Evolutionary conservation across 495 filamentous ascomycete genomes (phyloP).

Genomic region (Lasiosphaeriaceae sp.): DNA sequence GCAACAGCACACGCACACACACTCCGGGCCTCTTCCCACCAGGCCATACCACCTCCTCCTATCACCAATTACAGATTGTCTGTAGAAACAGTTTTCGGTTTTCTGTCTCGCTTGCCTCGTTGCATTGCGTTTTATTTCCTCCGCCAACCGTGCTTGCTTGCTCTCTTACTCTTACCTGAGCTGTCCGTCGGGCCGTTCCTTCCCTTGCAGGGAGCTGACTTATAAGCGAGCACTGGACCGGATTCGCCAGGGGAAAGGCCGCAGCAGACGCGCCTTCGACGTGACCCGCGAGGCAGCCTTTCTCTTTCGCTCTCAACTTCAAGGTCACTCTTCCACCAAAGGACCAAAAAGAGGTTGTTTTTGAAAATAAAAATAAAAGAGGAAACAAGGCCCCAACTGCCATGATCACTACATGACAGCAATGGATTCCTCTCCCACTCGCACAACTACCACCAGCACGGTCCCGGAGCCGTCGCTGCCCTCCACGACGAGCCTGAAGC

Average conservation of each 20-base stretch:
- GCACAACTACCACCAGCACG: constrained; percentile 6
- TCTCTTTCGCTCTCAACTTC: neutral
- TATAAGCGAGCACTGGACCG: neutral
- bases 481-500: constrained; percentile 63
- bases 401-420: constrained; percentile 21
- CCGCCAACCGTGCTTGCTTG: neutral
- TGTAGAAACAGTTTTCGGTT: neutral
- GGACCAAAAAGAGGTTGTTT: too few species aligned
- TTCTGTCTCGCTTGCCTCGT: neutral
- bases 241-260: constrained; percentile 6
- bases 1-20: neutral
- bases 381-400: constrained; percentile 11
- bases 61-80: constrained; percentile 8
- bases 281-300: neutral
- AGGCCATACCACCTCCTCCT: constrained; percentile 8
- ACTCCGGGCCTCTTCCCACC: constrained; percentile 21
- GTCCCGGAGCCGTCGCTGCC: constrained; percentile 36
- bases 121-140: neutral
- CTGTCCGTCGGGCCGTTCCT: neutral
- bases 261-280: constrained; percentile 9
- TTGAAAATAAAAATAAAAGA: too few species aligned
- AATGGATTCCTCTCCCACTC: constrained; percentile 32
- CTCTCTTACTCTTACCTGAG: neutral
- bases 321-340: constrained; percentile 1
- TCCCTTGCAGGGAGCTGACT: neutral